phyloP scores from a whole-genome alignment of 352 stramenopile species.

The Pythium vanterpoolii region DNA sequence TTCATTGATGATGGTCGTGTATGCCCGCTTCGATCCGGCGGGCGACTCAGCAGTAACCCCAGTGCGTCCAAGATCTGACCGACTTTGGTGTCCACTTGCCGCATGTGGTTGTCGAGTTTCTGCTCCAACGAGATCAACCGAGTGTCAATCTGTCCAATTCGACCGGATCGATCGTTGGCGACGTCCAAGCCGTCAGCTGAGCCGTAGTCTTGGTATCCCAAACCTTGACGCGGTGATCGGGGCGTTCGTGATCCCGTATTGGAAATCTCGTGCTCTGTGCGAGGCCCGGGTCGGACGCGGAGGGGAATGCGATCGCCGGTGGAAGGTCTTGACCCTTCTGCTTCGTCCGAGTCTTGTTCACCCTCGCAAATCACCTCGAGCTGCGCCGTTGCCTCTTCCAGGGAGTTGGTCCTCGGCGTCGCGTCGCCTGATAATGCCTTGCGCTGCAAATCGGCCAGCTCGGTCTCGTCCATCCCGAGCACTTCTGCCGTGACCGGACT shows the following conservation, averaged over 20 bases:
- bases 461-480: conserved; percentile 13
- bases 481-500: conserved; percentile 16
- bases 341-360: conserved; percentile 2
- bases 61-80: conserved; percentile 12
- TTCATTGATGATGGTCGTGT: not conserved
- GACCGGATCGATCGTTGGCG: not conserved
- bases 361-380: conserved; percentile 6
- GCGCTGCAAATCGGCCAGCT: conserved; percentile 4
- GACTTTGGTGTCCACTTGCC: conserved; percentile 15
- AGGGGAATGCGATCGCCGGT: not conserved
- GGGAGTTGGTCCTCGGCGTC: not conserved
- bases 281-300: not conserved
- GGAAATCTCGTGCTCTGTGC: not conserved
- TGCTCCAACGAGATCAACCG: conserved; percentile 6
- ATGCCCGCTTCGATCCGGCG: not conserved
- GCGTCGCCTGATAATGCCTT: not conserved
- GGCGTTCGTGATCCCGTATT: not conserved
- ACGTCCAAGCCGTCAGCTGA: not conserved
- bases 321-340: not conserved
- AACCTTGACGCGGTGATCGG: not conserved
- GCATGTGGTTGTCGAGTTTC: conserved; percentile 13
- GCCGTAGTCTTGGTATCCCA: not conserved
- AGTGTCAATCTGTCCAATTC: conserved; percentile 2
- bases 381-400: not conserved
- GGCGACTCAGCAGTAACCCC: not conserved